A percentile compares a stretch with the other conserved stretches of the same genome.
These are phyloP conservation scores for Pholiota adiposa DNA, from an alignment of 1,284 basidiomycete genomes.

Conservation along the genomic window DNA sequence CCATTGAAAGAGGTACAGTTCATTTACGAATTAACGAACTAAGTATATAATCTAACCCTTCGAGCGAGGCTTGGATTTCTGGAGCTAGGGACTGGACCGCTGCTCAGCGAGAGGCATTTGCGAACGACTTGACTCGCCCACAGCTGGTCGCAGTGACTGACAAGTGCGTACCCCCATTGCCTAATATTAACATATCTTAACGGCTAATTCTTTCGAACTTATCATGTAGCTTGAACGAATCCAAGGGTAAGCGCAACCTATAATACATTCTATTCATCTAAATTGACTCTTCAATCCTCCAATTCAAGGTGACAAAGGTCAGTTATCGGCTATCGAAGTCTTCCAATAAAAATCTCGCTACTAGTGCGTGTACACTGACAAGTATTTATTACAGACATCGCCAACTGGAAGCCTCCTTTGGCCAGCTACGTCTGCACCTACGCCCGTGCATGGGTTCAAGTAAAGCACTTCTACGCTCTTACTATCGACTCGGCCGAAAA, in stretches of 20 bases:
- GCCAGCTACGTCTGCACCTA: slow-evolving; percentile 48
- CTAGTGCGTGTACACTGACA: not conserved
- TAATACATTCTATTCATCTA: not conserved
- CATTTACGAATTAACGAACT: too few relatives aligned
- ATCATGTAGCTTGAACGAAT: slow-evolving; percentile 19
- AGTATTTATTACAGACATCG: slow-evolving; percentile 35
- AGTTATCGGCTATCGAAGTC: not conserved
- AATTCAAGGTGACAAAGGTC: slow-evolving; percentile 24
- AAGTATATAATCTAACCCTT: too few relatives aligned
- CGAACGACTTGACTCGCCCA: slow-evolving; percentile 55
- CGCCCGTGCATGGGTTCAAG: slow-evolving; percentile 48
- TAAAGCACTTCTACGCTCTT: slow-evolving; percentile 51
- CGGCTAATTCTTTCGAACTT: not conserved
- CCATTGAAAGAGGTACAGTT: slow-evolving; percentile 50
- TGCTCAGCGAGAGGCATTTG: slow-evolving; percentile 49
- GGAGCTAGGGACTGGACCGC: slow-evolving; percentile 52
- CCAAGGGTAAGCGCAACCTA: slow-evolving; percentile 7
- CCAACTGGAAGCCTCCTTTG: slow-evolving; percentile 49
- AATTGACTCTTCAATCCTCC: not conserved
- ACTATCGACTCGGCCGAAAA: slow-evolving; percentile 40
- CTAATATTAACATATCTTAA: not conserved
- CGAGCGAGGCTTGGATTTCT: slow-evolving; percentile 57
- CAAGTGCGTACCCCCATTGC: slow-evolving; percentile 26
- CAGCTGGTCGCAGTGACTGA: slow-evolving; percentile 53
- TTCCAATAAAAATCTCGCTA: not conserved